Percentiles rank a stretch among this genome's conserved stretches.
Evolutionary conservation across 495 filamentous ascomycete genomes (phyloP).

Genomic region (Xylaria palmicola): DNA sequence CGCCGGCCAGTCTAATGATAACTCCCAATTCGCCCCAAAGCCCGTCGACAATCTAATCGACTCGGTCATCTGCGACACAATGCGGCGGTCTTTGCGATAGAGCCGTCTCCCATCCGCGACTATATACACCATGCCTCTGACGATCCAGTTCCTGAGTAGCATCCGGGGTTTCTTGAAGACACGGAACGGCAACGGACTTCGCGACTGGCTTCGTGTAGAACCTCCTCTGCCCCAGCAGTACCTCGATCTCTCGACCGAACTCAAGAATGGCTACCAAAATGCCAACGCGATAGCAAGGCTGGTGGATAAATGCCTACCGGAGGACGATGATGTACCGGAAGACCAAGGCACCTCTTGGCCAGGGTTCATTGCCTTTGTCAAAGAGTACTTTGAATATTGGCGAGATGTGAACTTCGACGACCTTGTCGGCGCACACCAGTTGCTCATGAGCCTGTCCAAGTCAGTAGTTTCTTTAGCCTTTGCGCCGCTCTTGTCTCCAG

Average conservation of each 20-base stretch:
- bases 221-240: conserved; percentile 58
- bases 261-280: conserved; percentile 57
- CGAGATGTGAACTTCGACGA: conserved; percentile 74
- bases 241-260: conserved; percentile 61
- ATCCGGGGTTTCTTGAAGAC: conserved; percentile 40
- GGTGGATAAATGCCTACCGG: conserved; percentile 57
- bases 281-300: conserved; percentile 57
- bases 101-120: not conserved
- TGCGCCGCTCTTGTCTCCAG: not conserved
- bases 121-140: conserved; percentile 33
- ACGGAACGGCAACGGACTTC: conserved; percentile 40
- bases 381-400: conserved; percentile 75
- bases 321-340: conserved; percentile 43
- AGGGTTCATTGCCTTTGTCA: conserved; percentile 72
- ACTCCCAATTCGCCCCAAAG: not conserved
- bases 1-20: not conserved
- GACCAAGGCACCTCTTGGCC: conserved; percentile 64
- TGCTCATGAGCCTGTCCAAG: conserved; percentile 70
- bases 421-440: conserved; percentile 69
- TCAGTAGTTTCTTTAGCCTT: conserved; percentile 31
- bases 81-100: conserved; percentile 2
- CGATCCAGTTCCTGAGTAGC: conserved; percentile 39
- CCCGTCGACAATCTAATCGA: not conserved
- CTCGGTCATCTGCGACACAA: not conserved
- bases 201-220: conserved; percentile 47